phyloP scores from a whole-genome alignment of 2,329 filamentous ascomycete species.

The Alternaria incomplexa region DNA sequence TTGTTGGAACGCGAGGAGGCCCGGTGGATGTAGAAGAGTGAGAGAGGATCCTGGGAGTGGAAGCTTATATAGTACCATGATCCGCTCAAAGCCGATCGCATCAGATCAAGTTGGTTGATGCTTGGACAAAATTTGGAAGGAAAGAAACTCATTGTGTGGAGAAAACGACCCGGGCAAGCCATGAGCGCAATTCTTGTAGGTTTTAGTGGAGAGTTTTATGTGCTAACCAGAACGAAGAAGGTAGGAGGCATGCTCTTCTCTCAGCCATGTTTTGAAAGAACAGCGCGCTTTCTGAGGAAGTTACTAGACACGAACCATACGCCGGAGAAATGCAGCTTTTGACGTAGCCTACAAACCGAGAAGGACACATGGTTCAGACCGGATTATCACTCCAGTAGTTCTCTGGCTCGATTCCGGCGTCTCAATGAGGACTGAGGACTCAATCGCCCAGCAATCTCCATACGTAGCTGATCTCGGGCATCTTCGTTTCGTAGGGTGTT shows the following conservation, averaged over 20 bases:
- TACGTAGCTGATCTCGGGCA: background rate
- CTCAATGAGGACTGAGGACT: background rate
- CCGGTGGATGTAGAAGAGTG: no score
- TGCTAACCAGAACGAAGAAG: no score
- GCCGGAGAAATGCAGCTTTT: background rate
- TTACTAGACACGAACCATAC: background rate
- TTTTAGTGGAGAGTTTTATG: no score
- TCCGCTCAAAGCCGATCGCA: no score
- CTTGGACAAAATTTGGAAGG: accelerated
- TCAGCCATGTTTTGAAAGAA: background rate
- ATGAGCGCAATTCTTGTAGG: background rate
- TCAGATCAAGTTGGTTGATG: accelerated
- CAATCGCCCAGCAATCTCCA: background rate
- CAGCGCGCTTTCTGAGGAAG: background rate
- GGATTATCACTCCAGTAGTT: no score
- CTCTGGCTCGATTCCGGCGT: background rate
- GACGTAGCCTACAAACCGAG: background rate
- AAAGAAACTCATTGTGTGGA: accelerated
- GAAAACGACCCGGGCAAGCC: background rate
- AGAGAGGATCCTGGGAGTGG: no score
- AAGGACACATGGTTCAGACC: background rate
- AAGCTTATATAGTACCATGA: no score
- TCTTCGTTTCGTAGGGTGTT: background rate
- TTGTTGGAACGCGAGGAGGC: no score
- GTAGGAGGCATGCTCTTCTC: no score